Conservation (phyloP, 345 rosid species). For the Diplotaxis tenuifolia region DNA sequence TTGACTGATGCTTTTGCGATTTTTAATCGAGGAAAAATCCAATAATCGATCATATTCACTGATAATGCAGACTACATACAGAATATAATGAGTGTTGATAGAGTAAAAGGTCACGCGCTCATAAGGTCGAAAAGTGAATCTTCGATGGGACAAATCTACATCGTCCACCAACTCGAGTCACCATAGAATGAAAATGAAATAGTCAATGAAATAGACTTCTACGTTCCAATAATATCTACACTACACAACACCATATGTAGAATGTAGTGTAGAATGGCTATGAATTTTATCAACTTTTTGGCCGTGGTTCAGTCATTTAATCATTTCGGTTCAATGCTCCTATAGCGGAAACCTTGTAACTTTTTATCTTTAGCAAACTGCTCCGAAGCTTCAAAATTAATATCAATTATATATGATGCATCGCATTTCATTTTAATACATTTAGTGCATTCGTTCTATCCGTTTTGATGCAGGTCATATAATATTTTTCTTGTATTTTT, state of each 20-base stretch:
- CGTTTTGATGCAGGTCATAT: no score
- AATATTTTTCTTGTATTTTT: no score
- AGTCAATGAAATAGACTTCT: conserved; percentile 13
- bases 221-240: background rate
- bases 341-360: background rate
- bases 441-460: no score
- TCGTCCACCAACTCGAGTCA: conserved; percentile 19
- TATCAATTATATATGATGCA: background rate
- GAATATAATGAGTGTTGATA: background rate
- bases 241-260: no score
- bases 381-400: background rate
- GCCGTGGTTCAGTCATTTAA: no score
- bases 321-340: no score
- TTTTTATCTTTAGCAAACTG: background rate
- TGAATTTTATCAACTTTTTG: no score
- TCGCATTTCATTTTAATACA: no score
- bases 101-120: background rate
- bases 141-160: conserved; percentile 20
- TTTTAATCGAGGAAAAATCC: background rate
- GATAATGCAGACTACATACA: conserved; percentile 9
- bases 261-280: no score
- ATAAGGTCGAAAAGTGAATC: background rate
- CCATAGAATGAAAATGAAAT: conserved; percentile 12
- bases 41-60: background rate
- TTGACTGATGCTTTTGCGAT: background rate